Evolutionary conservation across 1,284 basidiomycete genomes (phyloP), one percentile per base, ranked within the genome.

Genomic region (Puccinia polysora): DNA sequence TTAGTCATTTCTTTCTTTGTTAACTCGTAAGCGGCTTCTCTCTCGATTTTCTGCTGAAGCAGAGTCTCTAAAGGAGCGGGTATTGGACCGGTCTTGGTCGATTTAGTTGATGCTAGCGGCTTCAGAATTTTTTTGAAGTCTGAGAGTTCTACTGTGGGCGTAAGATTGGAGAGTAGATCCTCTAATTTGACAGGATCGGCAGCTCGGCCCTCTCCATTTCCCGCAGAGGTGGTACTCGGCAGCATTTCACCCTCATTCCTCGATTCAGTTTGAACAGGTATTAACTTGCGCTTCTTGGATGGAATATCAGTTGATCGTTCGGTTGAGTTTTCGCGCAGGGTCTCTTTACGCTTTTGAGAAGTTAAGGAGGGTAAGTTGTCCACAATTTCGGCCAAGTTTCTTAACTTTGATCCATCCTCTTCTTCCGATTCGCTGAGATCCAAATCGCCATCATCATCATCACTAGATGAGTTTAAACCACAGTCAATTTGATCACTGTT

Each of bases 1-100:
- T 95, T 96, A 75, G 90, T 86, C 2, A 95, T 89, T 79, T 97
- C 94, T 75, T 86, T 85, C 78, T 91, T 91, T 2, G 93, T 96
- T 80, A 89, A 85, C 77, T 93, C 90, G 80, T 97, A 97, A 0
- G 95, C 96, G 2, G 92, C 95, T 78, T 92, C 87, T 53, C 95
- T 87, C 77, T 97, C 93, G 0, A 97, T 81, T 55, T 89, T 87
- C 75, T 97, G 93, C 79, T 97, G 91, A 0, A 87, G 86, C 38
- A 91, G 85, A 30, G 87, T 86, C 2, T 92, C 91, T 0, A 97
- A 83, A 0, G 96, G 96, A 0, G 91, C 92, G 2, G 90, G 81
- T 2, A 97, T 83, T 0, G 88, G 85, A 71, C 87, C 86, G 28
- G 81, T 78, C 23, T 68, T 55, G 38, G 34, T 28, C 15, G 34